phyloP scores from a whole-genome alignment of 176 grass and related monocot species.

The Bromus sterilis region DNA sequence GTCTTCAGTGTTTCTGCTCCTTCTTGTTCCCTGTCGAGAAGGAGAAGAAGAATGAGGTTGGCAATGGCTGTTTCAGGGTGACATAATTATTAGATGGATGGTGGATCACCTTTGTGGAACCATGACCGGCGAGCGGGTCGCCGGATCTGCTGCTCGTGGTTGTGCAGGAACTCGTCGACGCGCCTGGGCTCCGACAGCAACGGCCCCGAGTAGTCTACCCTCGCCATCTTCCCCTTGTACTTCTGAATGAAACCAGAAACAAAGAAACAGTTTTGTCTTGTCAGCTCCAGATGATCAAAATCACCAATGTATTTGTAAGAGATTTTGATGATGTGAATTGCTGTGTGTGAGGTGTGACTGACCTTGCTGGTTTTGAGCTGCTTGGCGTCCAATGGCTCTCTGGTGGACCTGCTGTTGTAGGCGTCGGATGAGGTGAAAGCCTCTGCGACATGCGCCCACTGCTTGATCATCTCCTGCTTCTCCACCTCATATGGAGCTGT shows the following conservation, averaged over 20 bases:
- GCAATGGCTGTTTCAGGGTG: conserved; percentile 2
- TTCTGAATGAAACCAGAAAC: conserved; percentile 32
- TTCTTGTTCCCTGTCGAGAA: conserved; percentile 26
- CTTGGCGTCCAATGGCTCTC: conserved; percentile 21
- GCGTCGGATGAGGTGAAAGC: conserved; percentile 33
- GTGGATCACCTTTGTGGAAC: conserved; percentile 60
- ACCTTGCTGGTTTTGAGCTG: conserved; percentile 35
- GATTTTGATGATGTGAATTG: neutral
- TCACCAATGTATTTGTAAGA: neutral
- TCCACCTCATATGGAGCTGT: conserved; percentile 31
- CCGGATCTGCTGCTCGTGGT: conserved; percentile 64
- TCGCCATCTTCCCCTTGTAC: conserved; percentile 35
- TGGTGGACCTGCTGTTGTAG: conserved; percentile 20
- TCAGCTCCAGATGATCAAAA: neutral
- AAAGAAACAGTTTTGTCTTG: neutral
- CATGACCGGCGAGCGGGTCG: conserved; percentile 50
- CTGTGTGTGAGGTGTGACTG: neutral
- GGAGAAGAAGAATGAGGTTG: neutral
- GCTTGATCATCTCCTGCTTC: conserved; percentile 62
- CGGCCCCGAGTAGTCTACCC: conserved; percentile 58
- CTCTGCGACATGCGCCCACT: conserved; percentile 58
- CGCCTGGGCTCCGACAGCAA: conserved; percentile 46
- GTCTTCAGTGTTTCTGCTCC: conserved; percentile 27
- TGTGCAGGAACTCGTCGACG: conserved; percentile 77
- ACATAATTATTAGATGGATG: neutral